Percentiles rank a stretch among this genome's conserved stretches.
Conservation (phyloP, 73 alveolate species). For the Blepharisma japonicum region DNA sequence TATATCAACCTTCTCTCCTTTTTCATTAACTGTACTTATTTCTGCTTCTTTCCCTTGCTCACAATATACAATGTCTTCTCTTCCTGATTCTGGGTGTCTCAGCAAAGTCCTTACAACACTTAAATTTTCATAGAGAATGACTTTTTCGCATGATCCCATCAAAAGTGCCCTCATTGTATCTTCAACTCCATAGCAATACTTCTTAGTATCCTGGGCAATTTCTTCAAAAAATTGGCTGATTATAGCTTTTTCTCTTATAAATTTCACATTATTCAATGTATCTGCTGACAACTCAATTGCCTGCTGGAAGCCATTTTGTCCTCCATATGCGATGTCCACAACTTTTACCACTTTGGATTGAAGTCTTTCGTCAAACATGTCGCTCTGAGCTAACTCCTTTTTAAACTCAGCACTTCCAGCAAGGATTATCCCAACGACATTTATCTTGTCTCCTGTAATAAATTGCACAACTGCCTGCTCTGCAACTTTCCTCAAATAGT, state of each 20-base stretch:
- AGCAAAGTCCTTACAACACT: conserved; percentile 67
- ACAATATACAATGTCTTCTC: conserved; percentile 41
- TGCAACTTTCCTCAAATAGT: conserved; percentile 97
- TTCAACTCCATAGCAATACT: conserved; percentile 93
- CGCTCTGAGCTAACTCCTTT: conserved; percentile 65
- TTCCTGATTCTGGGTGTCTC: conserved; percentile 49
- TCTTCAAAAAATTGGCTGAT: conserved; percentile 94
- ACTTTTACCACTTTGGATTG: conserved; percentile 52
- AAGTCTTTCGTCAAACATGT: conserved; percentile 48
- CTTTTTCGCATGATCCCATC: conserved; percentile 85
- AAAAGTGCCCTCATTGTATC: conserved; percentile 97
- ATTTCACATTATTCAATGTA: conserved; percentile 94
- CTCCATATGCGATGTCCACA: conserved; percentile 99
- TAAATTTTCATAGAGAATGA: conserved; percentile 90
- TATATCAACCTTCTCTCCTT: conserved; percentile 84
- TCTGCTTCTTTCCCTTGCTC: conserved; percentile 30
- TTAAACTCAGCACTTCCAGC: conserved; percentile 99
- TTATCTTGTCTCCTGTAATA: conserved; percentile 90
- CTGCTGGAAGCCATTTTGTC: conserved; percentile 97
- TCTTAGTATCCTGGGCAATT: conserved; percentile 93
- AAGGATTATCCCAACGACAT: conserved; percentile 93
- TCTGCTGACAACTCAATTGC: conserved; percentile 80
- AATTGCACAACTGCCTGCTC: conserved; percentile 91
- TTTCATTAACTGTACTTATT: conserved; percentile 38
- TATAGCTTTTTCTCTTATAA: conserved; percentile 93